Conservation (phyloP, 1,284 basidiomycete species). For the Leccinum subrobustum region DNA sequence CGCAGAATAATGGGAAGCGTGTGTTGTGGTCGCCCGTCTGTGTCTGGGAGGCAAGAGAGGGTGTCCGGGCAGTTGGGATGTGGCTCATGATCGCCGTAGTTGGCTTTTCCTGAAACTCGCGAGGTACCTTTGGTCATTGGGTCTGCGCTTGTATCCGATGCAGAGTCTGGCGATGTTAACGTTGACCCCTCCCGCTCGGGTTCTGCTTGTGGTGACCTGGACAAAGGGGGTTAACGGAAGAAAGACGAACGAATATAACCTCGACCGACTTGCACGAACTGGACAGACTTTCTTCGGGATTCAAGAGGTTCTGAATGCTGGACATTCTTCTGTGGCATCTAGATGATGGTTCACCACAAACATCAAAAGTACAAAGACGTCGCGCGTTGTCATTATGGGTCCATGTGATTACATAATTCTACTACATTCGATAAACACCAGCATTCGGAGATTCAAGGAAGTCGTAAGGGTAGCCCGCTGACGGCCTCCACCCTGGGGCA, state of each 20-base stretch:
- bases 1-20: conserved; percentile 78
- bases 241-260: conserved; percentile 11
- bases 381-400: conserved; percentile 30
- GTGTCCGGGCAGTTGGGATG: conserved; percentile 76
- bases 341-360: conserved; percentile 6
- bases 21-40: conserved; percentile 72
- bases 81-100: conserved; percentile 47
- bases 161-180: conserved; percentile 24
- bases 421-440: conserved; percentile 22
- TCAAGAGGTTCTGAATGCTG: conserved; percentile 51
- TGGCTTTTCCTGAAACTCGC: conserved; percentile 7
- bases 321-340: conserved; percentile 42
- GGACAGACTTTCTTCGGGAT: conserved; percentile 44
- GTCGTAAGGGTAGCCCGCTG: conserved; percentile 22
- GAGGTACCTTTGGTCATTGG: conserved; percentile 6
- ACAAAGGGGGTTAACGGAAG: conserved; percentile 22
- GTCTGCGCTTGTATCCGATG: conserved; percentile 26
- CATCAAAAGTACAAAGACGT: conserved; percentile 4
- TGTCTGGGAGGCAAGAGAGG: conserved; percentile 72
- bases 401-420: conserved; percentile 32
- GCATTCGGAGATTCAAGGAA: conserved; percentile 15
- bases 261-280: conserved; percentile 39
- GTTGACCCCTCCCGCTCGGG: conserved; percentile 16
- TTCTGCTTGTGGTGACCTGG: conserved; percentile 18
- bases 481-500: conserved; percentile 21